Base-by-base conservation (phyloP, 106 monocot genomes). In the Acorus calamus region DNA sequence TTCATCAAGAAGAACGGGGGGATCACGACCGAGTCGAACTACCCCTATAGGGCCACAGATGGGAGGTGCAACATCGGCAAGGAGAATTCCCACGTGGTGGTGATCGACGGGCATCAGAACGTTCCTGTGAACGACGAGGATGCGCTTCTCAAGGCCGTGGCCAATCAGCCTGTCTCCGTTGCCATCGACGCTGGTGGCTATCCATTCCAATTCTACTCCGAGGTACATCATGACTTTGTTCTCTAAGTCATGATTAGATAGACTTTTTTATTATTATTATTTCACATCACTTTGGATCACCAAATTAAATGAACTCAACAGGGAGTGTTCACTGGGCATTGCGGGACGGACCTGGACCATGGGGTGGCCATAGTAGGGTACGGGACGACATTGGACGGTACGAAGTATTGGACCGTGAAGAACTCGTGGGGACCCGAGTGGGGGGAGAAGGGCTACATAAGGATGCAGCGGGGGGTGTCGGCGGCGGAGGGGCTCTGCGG, bases 321-420 rank as follows among this genome's bases (percentile, higher is more conserved):
- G 28, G 28, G 75, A 0, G 14, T 69, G 10, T 69, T 69, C 50
- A 64, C 63, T 11, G 75, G 75, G 5, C 6, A 42, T 10, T 69
- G 75, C 14, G 75, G 75, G 2, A 69, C 69, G 3, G n/a, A 69
- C 5, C 47, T 76, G 42, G 63, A 69, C 69, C 75, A 76, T 46
- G 75, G 50, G 2, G 56, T 72, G 4, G 46, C 67, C 0, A 72
- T 49, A 2, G 46, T 78, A 2, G 77, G 77, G 11, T 78, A 72
- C 46, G 77, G 77, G 2, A 42, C 45, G 53, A 8, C 50, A 2
- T 14, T 7, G 11, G 67, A 56, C 8, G 66, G 66, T 0, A 46
- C 52, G 6, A 72, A 72, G 61, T 72, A 72, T 47, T 78, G 77
- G 72, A 44, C 72, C 14, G 13, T 78, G 42, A 78, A 78, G 72